Evolutionary conservation across 73 alveolate genomes (phyloP).

Genomic region (Paramecium sexaurelia): DNA sequence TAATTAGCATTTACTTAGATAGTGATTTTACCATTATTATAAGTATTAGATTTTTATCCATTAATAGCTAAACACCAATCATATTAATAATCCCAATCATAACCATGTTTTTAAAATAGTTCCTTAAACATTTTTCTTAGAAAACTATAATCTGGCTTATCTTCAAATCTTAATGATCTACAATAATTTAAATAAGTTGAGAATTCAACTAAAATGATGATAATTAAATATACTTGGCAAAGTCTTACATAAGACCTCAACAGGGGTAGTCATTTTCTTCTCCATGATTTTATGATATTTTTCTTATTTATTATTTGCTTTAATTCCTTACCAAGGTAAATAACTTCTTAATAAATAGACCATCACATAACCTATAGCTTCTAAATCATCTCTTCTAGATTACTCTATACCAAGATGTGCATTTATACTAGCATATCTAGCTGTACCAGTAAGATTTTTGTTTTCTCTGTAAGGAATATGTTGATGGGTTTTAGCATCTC

Average conservation of each 20-base stretch:
- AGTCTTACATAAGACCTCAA: conserved; percentile 75
- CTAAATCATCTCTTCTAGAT: conserved; percentile 81
- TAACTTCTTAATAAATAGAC: conserved; percentile 72
- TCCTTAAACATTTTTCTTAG: conserved; percentile 77
- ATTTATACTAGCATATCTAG: conserved; percentile 77
- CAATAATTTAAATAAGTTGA: conserved; percentile 74
- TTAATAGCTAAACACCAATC: conserved; percentile 78
- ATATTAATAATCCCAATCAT: conserved; percentile 73
- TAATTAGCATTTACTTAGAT: conserved; percentile 41
- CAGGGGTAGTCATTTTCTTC: conserved; percentile 76
- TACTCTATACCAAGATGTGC: conserved; percentile 82
- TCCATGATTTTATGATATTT: conserved; percentile 74
- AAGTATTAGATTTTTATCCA: conserved; percentile 56
- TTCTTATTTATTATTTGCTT: conserved; percentile 77
- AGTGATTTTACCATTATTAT: conserved; percentile 59
- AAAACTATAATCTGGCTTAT: conserved; percentile 80
- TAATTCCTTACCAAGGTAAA: conserved; percentile 78
- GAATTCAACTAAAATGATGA: conserved; percentile 73
- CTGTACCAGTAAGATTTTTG: conserved; percentile 84
- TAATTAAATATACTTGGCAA: conserved; percentile 69
- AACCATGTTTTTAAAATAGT: conserved; percentile 70
- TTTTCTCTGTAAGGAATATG: conserved; percentile 83
- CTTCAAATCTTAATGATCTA: conserved; percentile 80
- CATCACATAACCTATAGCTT: conserved; percentile 79
- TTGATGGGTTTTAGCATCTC: conserved; percentile 78